Evolutionary conservation across 2,329 filamentous ascomycete species (phyloP).

Genomic region (Hypoxylon sp.): DNA sequence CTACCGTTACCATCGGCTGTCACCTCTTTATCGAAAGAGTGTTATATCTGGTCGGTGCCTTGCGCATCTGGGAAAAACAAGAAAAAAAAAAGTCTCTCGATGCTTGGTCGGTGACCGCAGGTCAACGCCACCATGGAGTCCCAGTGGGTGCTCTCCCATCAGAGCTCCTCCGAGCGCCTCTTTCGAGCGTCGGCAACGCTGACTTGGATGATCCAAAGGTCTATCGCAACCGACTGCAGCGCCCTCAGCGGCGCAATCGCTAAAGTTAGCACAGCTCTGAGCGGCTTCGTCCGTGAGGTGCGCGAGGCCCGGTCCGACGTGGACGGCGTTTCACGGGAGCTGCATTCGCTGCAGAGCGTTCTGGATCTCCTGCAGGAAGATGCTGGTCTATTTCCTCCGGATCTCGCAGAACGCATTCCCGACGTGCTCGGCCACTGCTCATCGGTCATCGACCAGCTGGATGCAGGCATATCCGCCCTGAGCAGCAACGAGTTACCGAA

Average conservation of each 20-base stretch:
- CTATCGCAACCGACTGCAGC: constrained; percentile 50
- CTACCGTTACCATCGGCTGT: constrained; percentile 17
- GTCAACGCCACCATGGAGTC: constrained; percentile 40
- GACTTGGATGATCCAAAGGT: constrained; percentile 44
- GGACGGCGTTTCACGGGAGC: constrained; percentile 50
- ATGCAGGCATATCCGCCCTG: constrained; percentile 46
- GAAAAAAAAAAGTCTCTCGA: constrained; percentile 22
- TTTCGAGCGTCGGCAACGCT: constrained; percentile 39
- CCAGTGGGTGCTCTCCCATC: constrained; percentile 37
- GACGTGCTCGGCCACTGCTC: constrained; percentile 48
- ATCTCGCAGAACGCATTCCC: constrained; percentile 49
- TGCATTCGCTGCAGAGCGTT: constrained; percentile 52
- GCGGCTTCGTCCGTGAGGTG: constrained; percentile 51
- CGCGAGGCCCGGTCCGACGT: constrained; percentile 52
- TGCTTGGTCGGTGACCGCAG: constrained; percentile 27
- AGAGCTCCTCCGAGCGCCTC: constrained; percentile 22
- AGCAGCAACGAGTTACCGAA: constrained; percentile 44
- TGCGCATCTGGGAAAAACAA: constrained; percentile 12
- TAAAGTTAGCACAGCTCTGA: constrained; percentile 45
- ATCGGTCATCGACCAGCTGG: constrained; percentile 48
- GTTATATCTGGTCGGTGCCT: constrained; percentile 34
- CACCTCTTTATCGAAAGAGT: constrained; percentile 22
- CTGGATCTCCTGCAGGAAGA: constrained; percentile 52
- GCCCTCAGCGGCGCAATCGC: constrained; percentile 48
- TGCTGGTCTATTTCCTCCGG: constrained; percentile 47